phyloP scores from a whole-genome alignment of 2,329 filamentous ascomycete genomes.

The Cercospora nicotianae region DNA sequence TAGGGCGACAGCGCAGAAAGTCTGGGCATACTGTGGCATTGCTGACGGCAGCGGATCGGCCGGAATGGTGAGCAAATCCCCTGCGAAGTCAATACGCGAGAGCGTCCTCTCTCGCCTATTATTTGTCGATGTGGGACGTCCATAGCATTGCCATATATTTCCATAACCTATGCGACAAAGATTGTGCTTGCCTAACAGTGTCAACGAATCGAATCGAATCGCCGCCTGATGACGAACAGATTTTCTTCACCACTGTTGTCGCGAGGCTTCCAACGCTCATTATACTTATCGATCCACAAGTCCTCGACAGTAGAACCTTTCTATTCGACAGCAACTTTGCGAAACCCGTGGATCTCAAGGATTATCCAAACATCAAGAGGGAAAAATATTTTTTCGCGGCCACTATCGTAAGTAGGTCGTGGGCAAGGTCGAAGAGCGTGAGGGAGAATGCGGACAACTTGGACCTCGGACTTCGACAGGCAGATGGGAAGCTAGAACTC shows the following conservation, averaged over 20 bases:
- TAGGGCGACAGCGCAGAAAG: background rate
- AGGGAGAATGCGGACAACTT: background rate
- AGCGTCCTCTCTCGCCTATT: background rate
- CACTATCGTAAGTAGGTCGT: background rate
- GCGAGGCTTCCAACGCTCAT: background rate
- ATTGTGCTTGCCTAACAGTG: background rate
- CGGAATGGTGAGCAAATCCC: background rate
- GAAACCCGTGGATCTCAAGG: background rate
- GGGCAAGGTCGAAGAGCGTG: background rate
- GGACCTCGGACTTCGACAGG: background rate
- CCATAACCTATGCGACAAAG: background rate
- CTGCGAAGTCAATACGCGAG: background rate
- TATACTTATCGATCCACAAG: no score
- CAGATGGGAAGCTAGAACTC: background rate
- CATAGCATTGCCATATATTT: background rate
- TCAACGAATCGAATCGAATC: background rate
- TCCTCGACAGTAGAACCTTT: background rate
- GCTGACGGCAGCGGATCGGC: background rate
- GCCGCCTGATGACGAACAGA: background rate
- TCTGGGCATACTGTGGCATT: background rate
- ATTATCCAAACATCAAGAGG: background rate
- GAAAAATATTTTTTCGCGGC: background rate
- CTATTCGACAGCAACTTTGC: background rate
- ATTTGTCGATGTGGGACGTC: background rate
- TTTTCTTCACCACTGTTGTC: background rate